A percentile compares a stretch with the other conserved stretches of the same genome.
phyloP scores from a whole-genome alignment of 306 rosid species.

The Prinsepia uniflora region DNA sequence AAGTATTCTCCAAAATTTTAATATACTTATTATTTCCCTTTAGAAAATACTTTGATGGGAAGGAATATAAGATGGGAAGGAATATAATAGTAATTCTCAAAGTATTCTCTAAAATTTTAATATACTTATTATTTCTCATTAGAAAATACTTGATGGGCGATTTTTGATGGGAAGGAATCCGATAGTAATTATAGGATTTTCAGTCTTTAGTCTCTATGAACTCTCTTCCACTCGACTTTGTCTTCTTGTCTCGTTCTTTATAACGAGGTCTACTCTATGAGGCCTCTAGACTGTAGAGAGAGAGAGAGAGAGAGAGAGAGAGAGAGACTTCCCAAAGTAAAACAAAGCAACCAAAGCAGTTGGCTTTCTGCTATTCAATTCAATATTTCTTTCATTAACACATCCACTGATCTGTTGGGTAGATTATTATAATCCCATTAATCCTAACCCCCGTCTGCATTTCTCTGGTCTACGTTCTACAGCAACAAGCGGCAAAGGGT shows the following conservation, averaged over 20 bases:
- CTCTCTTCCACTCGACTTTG: neutral
- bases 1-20: too few species aligned
- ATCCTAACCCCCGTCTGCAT: neutral
- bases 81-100: too few species aligned
- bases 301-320: slow-evolving; percentile 28
- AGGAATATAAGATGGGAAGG: too few species aligned
- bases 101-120: too few species aligned
- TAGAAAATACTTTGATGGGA: too few species aligned
- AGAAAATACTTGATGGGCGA: too few species aligned
- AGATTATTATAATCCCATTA: neutral
- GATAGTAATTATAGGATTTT: too few species aligned
- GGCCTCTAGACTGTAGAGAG: slow-evolving; percentile 2
- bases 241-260: slow-evolving; percentile 14
- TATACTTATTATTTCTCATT: too few species aligned
- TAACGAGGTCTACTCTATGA: neutral
- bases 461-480: neutral
- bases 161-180: too few species aligned
- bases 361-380: slow-evolving; percentile 21
- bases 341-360: slow-evolving; percentile 21
- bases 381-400: neutral
- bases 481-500: slow-evolving; percentile 22
- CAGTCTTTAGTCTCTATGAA: neutral
- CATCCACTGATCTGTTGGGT: slow-evolving; percentile 2
- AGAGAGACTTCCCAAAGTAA: slow-evolving; percentile 20
- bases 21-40: too few species aligned